These are phyloP conservation scores for Cryptosporidium xiaoi DNA, from an alignment of 169 alveolate genomes.

Conservation along the genomic window DNA sequence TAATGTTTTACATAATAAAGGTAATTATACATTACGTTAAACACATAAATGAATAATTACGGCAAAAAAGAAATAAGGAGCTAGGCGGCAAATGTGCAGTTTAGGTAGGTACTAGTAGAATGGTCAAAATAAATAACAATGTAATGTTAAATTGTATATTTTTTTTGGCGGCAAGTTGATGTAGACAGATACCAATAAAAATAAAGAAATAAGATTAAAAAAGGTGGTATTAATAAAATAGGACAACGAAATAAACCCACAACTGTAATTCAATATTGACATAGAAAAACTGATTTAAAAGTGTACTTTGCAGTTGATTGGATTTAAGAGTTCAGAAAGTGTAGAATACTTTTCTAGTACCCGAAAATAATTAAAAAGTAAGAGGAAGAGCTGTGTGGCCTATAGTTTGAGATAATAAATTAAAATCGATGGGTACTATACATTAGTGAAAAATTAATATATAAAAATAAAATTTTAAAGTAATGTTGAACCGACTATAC, in stretches of 20 bases:
- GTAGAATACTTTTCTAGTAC: no score
- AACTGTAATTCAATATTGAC: no score
- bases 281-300: neutral
- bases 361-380: slow-evolving; percentile 7
- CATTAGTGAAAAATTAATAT: neutral
- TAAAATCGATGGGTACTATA: slow-evolving; percentile 12
- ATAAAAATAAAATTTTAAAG: slow-evolving; percentile 8
- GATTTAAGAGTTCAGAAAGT: no score
- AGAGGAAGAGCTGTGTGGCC: slow-evolving; percentile 2
- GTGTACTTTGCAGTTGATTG: no score
- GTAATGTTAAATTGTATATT: neutral
- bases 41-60: neutral
- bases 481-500: slow-evolving; percentile 68
- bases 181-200: slow-evolving; percentile 74
- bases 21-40: neutral
- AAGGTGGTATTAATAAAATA: neutral
- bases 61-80: neutral
- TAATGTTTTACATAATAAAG: no score
- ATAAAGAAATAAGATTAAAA: neutral
- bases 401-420: no score
- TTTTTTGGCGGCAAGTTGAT: slow-evolving; percentile 40
- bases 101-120: neutral
- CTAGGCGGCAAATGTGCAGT: slow-evolving; percentile 57
- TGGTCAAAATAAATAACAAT: slow-evolving; percentile 32
- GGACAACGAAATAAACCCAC: no score